Evolutionary conservation across 1,284 basidiomycete species (phyloP).

Genomic region (Mycena sp.): DNA sequence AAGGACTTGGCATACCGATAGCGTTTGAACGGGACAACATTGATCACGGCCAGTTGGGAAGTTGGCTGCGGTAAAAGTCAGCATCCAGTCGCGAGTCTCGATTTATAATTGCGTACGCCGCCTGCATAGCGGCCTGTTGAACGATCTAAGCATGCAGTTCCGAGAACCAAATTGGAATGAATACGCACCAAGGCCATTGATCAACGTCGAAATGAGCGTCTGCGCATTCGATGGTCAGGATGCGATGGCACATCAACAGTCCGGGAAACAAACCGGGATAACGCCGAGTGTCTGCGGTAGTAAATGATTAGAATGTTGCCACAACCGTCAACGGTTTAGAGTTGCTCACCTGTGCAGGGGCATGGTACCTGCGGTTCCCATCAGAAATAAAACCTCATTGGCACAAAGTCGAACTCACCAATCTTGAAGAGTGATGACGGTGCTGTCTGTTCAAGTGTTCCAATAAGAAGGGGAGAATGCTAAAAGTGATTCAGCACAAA

Average conservation of each 20-base stretch:
- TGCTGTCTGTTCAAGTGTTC: constrained; percentile 36
- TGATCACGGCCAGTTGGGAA: constrained; percentile 35
- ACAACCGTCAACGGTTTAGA: no score
- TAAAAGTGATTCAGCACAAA: neutral
- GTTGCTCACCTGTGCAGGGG: no score
- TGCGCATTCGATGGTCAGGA: no score
- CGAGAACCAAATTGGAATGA: neutral
- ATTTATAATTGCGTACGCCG: neutral
- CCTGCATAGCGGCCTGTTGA: constrained; percentile 19
- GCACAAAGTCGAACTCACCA: constrained; percentile 32
- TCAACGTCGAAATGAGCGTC: constrained; percentile 33
- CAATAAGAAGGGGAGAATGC: no score
- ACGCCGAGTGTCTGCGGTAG: no score
- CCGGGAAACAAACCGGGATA: no score
- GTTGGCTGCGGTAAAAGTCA: neutral
- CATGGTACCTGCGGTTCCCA: neutral
- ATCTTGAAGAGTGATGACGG: constrained; percentile 48
- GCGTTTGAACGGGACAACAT: neutral
- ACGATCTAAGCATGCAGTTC: neutral
- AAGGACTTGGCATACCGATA: constrained; percentile 10
- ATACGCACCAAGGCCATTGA: constrained; percentile 40
- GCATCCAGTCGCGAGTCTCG: neutral
- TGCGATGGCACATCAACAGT: no score
- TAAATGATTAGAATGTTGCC: no score
- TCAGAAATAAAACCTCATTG: no score